A percentile compares a stretch with the other conserved stretches of the same genome.
Conservation (phyloP, 176 grass and related monocot species). For the Aegilops umbellulata region DNA sequence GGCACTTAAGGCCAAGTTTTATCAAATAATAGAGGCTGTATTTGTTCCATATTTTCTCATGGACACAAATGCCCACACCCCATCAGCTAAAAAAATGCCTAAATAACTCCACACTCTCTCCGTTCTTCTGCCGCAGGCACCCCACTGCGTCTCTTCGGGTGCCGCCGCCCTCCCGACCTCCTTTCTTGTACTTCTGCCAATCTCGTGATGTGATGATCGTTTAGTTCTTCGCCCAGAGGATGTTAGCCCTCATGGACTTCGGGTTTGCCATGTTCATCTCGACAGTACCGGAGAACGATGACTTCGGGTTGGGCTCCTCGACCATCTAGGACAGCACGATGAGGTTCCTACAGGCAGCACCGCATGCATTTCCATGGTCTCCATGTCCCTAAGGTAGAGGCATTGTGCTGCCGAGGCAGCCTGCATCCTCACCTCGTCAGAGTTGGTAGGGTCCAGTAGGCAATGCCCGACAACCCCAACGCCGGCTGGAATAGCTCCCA, state of each 20-base stretch:
- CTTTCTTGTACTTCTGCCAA: neutral
- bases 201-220: neutral
- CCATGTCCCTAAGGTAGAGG: constrained; percentile 56
- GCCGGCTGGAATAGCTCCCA: constrained; percentile 81
- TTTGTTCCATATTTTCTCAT: neutral
- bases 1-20: neutral
- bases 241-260: constrained; percentile 58
- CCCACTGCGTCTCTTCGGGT: neutral
- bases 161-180: neutral
- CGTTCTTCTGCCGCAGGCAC: neutral
- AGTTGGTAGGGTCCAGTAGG: constrained; percentile 39
- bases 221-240: constrained; percentile 34
- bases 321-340: constrained; percentile 48
- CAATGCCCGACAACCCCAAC: constrained; percentile 65
- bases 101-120: neutral
- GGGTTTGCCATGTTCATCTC: constrained; percentile 46
- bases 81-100: neutral
- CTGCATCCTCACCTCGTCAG: constrained; percentile 53
- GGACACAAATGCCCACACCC: neutral
- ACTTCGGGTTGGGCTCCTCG: constrained; percentile 54
- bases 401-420: constrained; percentile 41
- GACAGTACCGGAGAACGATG: constrained; percentile 25
- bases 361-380: constrained; percentile 44
- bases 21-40: neutral
- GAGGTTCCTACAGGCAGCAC: constrained; percentile 62